Conservation (phyloP, 352 stramenopile genomes). For the Globisporangium canariense region DNA sequence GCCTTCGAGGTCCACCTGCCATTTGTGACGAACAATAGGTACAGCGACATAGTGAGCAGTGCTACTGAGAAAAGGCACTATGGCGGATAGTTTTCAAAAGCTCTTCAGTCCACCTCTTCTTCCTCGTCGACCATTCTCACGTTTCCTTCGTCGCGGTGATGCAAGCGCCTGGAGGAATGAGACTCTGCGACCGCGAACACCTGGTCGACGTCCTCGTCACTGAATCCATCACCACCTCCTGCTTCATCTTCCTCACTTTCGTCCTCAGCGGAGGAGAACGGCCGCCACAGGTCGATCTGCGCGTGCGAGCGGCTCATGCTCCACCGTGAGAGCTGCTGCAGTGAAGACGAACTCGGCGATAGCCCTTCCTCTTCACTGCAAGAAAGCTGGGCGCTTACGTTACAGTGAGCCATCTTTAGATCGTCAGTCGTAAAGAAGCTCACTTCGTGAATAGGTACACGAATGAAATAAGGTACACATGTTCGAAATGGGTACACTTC, state of each 20-base stretch:
- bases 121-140: conserved; percentile 14
- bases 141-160: neutral
- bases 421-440: too few species aligned
- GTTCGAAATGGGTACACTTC: neutral
- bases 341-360: too few species aligned
- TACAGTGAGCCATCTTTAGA: too few species aligned
- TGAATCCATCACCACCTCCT: neutral
- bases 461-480: neutral
- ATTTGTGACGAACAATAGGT: neutral
- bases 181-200: neutral
- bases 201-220: neutral
- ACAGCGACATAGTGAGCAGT: neutral
- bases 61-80: neutral
- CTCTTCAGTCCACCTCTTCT: conserved; percentile 18
- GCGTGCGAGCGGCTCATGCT: conserved; percentile 9
- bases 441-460: neutral
- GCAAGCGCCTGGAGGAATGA: neutral
- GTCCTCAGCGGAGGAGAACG: neutral
- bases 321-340: neutral
- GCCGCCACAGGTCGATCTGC: conserved; percentile 7
- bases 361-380: too few species aligned
- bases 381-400: too few species aligned
- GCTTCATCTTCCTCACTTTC: conserved; percentile 9
- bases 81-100: neutral
- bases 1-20: conserved; percentile 55